These are phyloP conservation scores for Linum lewisii DNA, from an alignment of 345 rosid genomes.

Conservation along the genomic window DNA sequence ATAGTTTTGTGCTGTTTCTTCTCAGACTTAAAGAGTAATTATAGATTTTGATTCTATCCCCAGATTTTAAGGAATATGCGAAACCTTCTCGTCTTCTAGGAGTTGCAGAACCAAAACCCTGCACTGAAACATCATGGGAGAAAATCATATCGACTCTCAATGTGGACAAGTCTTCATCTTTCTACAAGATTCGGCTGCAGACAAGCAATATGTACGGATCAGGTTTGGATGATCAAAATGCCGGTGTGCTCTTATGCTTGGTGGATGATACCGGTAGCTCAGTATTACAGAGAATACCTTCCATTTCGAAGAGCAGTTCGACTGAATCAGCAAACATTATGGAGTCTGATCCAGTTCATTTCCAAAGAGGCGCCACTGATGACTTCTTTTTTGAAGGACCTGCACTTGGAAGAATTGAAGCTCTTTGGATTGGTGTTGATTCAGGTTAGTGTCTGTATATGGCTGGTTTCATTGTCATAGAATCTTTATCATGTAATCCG, in stretches of 20 bases:
- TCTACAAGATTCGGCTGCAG: conserved; percentile 51
- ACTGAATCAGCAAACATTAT: conserved; percentile 15
- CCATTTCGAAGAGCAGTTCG: conserved; percentile 26
- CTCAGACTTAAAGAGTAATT: too few species aligned
- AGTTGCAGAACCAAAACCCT: conserved; percentile 42
- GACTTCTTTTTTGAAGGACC: conserved; percentile 64
- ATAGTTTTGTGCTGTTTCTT: too few species aligned
- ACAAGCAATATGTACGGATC: conserved; percentile 69
- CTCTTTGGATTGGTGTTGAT: conserved; percentile 72
- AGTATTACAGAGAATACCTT: conserved; percentile 54
- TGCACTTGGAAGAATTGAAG: conserved; percentile 37
- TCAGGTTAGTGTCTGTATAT: conserved; percentile 46
- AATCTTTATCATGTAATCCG: neutral
- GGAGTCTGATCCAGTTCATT: conserved; percentile 31
- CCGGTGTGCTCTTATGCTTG: conserved; percentile 57
- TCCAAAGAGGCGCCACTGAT: conserved; percentile 71
- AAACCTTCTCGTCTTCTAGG: conserved; percentile 54
- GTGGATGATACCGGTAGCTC: conserved; percentile 64
- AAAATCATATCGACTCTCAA: conserved; percentile 13
- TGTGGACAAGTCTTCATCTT: conserved; percentile 26
- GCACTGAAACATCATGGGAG: conserved; percentile 18
- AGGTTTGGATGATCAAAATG: conserved; percentile 45
- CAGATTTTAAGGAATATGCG: conserved; percentile 75
- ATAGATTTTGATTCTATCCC: neutral
- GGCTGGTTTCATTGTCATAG: neutral